Evolutionary conservation across 78 protist species (phyloP), one percentile per base, ranked within the genome.

Genomic region (Pigoraptor vietnamica): DNA sequence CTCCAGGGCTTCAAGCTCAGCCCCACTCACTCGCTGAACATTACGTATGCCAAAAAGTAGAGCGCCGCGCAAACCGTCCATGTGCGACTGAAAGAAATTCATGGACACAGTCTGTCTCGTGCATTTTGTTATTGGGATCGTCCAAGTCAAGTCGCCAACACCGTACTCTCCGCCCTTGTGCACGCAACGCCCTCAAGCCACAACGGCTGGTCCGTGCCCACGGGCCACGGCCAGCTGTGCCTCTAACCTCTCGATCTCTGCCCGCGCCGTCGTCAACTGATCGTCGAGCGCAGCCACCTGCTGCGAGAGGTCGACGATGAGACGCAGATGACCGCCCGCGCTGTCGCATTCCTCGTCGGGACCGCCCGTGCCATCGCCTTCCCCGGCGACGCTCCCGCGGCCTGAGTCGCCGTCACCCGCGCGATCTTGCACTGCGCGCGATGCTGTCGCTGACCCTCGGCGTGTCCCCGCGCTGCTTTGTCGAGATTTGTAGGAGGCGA

Each of bases 21-120:
- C 39, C 40, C 79, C 0, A 33, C 32, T 1, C 79, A 91, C n/a
- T 23, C 35, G 32, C 38, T 81, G 37, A 25, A 14, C 48, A 56
- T 91, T 24, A 6, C 88, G 21, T 91, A 36, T 40, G 89, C 93
- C 9, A 91, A 91, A 37, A 81, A 91, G 89, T 87, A n/a, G 40
- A 83, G 25, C 21, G 35, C 84, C 34, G 1, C 10, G 67, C 67
- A 14, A 6, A 48, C 67, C 14, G 29, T 48, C 67, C 6, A 48
- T 48, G 67, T 48, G 67, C 14, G n/a, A n/a, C n/a, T n/a, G n/a
- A n/a, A n/a, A n/a, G n/a, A n/a, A n/a, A n/a, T n/a, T n/a, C n/a
- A n/a, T n/a, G n/a, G n/a, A n/a, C n/a, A n/a, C n/a, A n/a, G n/a
- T n/a, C n/a, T n/a, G n/a, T n/a, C n/a, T n/a, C n/a, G n/a, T n/a